These are phyloP conservation scores for Carallia brachiata DNA, from an alignment of 345 rosid genomes.

Conservation along the genomic window DNA sequence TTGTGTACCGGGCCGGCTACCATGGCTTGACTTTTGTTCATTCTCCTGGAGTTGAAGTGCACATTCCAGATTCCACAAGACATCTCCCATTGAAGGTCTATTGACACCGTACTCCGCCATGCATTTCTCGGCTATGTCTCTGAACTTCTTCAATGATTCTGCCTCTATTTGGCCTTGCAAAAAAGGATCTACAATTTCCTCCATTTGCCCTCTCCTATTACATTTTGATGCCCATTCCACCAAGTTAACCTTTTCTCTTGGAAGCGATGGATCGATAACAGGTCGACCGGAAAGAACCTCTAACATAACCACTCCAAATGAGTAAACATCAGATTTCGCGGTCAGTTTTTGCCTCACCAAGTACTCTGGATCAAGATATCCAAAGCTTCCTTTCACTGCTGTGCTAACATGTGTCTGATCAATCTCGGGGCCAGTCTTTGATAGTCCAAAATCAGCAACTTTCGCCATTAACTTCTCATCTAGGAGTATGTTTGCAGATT, in stretches of 20 bases:
- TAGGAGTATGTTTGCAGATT: slow-evolving; percentile 64
- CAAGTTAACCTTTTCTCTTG: slow-evolving; percentile 52
- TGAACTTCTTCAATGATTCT: slow-evolving; percentile 52
- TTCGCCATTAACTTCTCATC: slow-evolving; percentile 68
- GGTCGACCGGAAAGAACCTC: slow-evolving; percentile 61
- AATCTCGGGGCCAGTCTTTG: slow-evolving; percentile 61
- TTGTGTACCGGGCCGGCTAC: slow-evolving; percentile 4
- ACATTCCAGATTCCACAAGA: slow-evolving; percentile 67
- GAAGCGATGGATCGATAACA: slow-evolving; percentile 54
- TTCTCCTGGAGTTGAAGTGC: slow-evolving; percentile 47
- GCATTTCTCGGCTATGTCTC: slow-evolving; percentile 64
- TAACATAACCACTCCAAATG: slow-evolving; percentile 68
- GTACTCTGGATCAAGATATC: slow-evolving; percentile 68
- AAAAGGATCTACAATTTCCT: slow-evolving; percentile 47
- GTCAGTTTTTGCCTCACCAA: slow-evolving; percentile 51
- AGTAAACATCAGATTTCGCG: slow-evolving; percentile 63
- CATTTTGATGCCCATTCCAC: slow-evolving; percentile 54
- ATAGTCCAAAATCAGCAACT: slow-evolving; percentile 73
- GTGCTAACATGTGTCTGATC: slow-evolving; percentile 77
- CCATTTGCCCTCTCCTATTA: slow-evolving; percentile 32
- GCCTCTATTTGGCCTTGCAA: slow-evolving; percentile 41
- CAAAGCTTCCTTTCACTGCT: slow-evolving; percentile 74
- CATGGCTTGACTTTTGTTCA: slow-evolving; percentile 27
- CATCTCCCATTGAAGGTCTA: slow-evolving; percentile 67
- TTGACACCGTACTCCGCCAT: slow-evolving; percentile 39